Evolutionary conservation across 768 basidiomycete genomes (phyloP), one percentile per base, ranked within the genome.

Genomic region (Butyriboletus loyo): DNA sequence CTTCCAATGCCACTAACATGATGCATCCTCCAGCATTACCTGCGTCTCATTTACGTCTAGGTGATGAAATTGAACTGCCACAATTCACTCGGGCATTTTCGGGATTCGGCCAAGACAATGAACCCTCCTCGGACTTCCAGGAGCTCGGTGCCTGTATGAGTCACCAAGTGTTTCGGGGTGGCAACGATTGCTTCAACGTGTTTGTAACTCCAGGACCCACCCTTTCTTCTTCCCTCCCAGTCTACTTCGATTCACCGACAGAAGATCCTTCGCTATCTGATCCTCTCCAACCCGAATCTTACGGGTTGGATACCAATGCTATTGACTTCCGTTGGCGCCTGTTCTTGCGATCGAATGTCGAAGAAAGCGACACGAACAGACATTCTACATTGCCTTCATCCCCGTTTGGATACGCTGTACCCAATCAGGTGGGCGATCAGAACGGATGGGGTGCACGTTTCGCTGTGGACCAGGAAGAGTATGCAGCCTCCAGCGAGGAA

Each of bases 251-350:
- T 60, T 79, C 77, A 2, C 79, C 79, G 2, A 70, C 72, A 28
- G 78, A 81, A 64, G 78, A 80, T 55, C 77, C 77, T 34, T 66
- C 70, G 44, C 50, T 61, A 34, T 73, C 76, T 28, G 72, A 72
- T 57, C 72, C 74, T 57, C 64, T 74, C 34, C 64, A 72, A 28
- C 56, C 66, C 32, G 62, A 63, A 45, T 65, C 66, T 43, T 76
- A 72, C 54, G 69, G 71, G 25, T 58, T 79, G 37, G 72, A 77
- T 53, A 65, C 73, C 35, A 64, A 69, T 7, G 59, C 61, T 5
- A 66, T 85, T 9, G 79, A 80, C 58, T 86, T 86, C 57, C 73
- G 62, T 46, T 86, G 85, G 84, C 65, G 69, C 41, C 77, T 77
- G 9, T 86, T 85, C 57, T 63, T 73, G 52, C 57, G 59, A 47